Base-by-base conservation (phyloP, 176 grass and related monocot genomes). In the Poa pratensis region DNA sequence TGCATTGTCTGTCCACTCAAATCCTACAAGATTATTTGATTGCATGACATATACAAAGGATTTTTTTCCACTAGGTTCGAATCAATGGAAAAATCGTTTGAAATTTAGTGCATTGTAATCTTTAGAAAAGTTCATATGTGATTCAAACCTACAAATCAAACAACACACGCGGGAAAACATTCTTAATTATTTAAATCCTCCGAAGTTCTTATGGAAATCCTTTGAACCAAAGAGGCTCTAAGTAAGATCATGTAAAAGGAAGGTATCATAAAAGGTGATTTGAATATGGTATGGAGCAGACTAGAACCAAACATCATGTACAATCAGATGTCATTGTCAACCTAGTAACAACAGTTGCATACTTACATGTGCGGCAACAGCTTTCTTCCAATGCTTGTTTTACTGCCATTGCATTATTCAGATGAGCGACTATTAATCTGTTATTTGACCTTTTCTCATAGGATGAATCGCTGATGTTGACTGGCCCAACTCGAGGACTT, bases 401-500 rank as follows among this genome's bases (percentile, higher is more conserved):
- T 42, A 43, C 67, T 70, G 19, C 37, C 67, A 22, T 42, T 69
- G 35, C 19, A 12, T 69, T 42, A 42, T 42, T 40, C 35, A 22
- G 9, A 43, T 70, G 20, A 45, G 20, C 11, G 8, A 43, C 20
- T 0, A 0, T 22, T 70, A 70, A 70, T 43, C 37, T 70, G 4
- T 70, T 42, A 40, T 42, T 12, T 70, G 37, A 70, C 39, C 20
- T 71, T 45, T 71, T 45, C 10, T 45, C 20, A 45, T 24, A 71
- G 68, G 39, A 71, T 23, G 20, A 45, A 15, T 71, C 68, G 20
- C 45, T 71, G 68, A 71, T 71, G 5, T 45, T 71, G 68, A 71
- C 68, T 71, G 75, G 75, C 12, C 75, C 75, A 59, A 42, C 11
- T 42, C 75, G 75, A 59, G 75, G 75, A 42, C 53, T 77, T 0